These are phyloP conservation scores for Tetracentron sinense DNA, from an alignment of 164 flowering plant species.

Conservation along the genomic window DNA sequence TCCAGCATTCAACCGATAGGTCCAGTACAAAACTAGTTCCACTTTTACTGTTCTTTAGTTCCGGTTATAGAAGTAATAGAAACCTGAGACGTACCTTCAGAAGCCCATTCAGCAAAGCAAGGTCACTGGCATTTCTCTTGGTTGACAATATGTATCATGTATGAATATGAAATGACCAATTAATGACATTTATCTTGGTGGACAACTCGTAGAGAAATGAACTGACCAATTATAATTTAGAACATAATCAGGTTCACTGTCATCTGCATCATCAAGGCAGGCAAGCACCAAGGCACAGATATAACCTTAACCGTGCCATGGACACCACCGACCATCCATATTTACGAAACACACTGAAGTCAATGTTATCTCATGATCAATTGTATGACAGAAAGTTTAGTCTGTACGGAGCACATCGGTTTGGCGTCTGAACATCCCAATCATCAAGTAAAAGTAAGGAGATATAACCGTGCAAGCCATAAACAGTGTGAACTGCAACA, in stretches of 20 bases:
- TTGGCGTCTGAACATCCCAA: slow-evolving; percentile 42
- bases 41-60: neutral
- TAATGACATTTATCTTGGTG: too few relatives aligned
- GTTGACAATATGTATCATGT: too few relatives aligned
- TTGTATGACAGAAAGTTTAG: slow-evolving; percentile 23
- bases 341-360: slow-evolving; percentile 9
- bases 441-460: slow-evolving; percentile 45
- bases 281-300: slow-evolving; percentile 5
- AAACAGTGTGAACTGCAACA: slow-evolving; percentile 78
- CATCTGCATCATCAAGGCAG: slow-evolving; percentile 1
- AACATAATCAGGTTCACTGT: neutral
- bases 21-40: slow-evolving; percentile 4
- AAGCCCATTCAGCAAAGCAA: neutral
- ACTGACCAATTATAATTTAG: too few relatives aligned
- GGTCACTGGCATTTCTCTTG: neutral
- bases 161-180: too few relatives aligned
- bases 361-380: slow-evolving; percentile 9
- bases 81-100: slow-evolving; percentile 8
- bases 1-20: slow-evolving; percentile 8
- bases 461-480: slow-evolving; percentile 72
- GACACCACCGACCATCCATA: slow-evolving; percentile 8
- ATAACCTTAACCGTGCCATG: neutral
- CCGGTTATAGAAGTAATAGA: neutral
- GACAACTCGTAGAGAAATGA: neutral
- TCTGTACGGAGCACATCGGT: slow-evolving; percentile 52